phyloP scores from a whole-genome alignment of 176 grass and related monocot genomes.

The Typha latifolia region DNA sequence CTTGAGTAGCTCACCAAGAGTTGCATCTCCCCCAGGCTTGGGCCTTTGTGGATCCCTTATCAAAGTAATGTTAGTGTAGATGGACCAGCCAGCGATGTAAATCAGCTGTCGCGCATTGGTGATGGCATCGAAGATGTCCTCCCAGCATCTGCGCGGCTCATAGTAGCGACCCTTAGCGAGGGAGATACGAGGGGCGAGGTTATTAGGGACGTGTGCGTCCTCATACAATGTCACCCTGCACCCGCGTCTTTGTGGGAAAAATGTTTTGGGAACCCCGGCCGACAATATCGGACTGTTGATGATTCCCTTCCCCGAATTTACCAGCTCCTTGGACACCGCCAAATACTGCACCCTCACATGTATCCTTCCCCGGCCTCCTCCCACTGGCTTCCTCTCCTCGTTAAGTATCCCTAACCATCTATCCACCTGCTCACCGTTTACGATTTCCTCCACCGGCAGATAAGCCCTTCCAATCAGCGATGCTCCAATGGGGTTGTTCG shows the following conservation, averaged over 20 bases:
- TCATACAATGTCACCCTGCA: constrained; percentile 65
- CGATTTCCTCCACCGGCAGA: constrained; percentile 24
- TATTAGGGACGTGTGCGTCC: constrained; percentile 53
- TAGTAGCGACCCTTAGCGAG: constrained; percentile 22
- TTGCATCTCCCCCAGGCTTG: constrained; percentile 5
- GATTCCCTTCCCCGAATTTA: constrained; percentile 42
- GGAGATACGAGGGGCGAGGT: constrained; percentile 22
- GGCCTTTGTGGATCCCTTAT: constrained; percentile 43
- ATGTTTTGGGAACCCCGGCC: constrained; percentile 47
- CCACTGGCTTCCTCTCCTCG: constrained; percentile 26
- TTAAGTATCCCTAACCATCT: constrained; percentile 49
- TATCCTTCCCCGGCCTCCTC: constrained; percentile 34
- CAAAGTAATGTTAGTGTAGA: constrained; percentile 47
- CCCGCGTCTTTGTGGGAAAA: constrained; percentile 42
- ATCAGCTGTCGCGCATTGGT: constrained; percentile 39
- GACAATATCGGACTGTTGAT: neutral
- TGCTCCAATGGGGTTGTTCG: constrained; percentile 41
- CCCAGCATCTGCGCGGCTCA: constrained; percentile 63
- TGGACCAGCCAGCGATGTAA: constrained; percentile 85
- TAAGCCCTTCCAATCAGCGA: constrained; percentile 70
- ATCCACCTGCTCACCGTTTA: constrained; percentile 15
- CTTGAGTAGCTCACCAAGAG: constrained; percentile 62
- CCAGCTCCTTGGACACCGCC: constrained; percentile 27
- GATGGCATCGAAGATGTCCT: constrained; percentile 77
- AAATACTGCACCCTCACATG: constrained; percentile 50